These are phyloP conservation scores for Ascochyta lentis DNA, from an alignment of 2,329 filamentous ascomycete species.

Conservation along the genomic window DNA sequence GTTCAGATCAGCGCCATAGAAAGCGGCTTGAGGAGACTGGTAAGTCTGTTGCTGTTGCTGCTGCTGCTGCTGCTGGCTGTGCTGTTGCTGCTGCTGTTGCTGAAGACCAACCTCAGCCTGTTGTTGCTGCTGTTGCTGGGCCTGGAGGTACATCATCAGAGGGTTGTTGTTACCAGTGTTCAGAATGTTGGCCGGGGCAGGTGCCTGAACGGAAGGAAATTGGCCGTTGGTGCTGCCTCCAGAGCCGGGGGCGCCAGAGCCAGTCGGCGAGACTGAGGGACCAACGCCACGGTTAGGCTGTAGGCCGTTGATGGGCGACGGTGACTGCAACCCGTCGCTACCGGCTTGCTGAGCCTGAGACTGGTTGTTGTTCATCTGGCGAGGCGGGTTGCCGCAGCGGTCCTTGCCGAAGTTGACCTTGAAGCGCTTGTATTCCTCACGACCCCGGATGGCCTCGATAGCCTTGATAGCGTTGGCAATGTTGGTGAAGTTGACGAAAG, in stretches of 20 bases:
- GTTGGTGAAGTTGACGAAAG: constrained; percentile 99
- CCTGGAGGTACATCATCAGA: constrained; percentile 89
- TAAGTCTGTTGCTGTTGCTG: constrained; percentile 62
- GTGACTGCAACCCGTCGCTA: constrained; percentile 63
- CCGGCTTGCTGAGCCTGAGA: constrained; percentile 71
- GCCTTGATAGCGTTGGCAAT: constrained; percentile 99
- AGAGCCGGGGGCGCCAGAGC: constrained; percentile 64
- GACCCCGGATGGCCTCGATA: constrained; percentile 91
- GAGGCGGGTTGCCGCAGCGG: constrained; percentile 92
- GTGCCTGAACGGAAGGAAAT: constrained; percentile 65
- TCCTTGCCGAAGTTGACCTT: constrained; percentile 99
- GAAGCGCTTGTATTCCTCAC: constrained; percentile 97
- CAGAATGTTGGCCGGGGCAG: constrained; percentile 75
- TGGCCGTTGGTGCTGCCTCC: constrained; percentile 62
- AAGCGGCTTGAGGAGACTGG: constrained; percentile 76
- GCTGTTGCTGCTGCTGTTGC: constrained; percentile 39
- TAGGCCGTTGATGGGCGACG: constrained; percentile 64
- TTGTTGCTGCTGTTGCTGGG: constrained; percentile 59
- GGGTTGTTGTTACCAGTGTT: constrained; percentile 84
- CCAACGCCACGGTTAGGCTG: constrained; percentile 60
- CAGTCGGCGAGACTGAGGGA: constrained; percentile 67
- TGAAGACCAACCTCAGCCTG: constrained; percentile 49
- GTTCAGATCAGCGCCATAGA: constrained; percentile 74
- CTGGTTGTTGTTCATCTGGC: constrained; percentile 73
- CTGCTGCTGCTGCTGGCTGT: constrained; percentile 33